A percentile compares a stretch with the other conserved stretches of the same genome.
Evolutionary conservation across 2,329 filamentous ascomycete species (phyloP).

Genomic region (Xylaria arbuscula): DNA sequence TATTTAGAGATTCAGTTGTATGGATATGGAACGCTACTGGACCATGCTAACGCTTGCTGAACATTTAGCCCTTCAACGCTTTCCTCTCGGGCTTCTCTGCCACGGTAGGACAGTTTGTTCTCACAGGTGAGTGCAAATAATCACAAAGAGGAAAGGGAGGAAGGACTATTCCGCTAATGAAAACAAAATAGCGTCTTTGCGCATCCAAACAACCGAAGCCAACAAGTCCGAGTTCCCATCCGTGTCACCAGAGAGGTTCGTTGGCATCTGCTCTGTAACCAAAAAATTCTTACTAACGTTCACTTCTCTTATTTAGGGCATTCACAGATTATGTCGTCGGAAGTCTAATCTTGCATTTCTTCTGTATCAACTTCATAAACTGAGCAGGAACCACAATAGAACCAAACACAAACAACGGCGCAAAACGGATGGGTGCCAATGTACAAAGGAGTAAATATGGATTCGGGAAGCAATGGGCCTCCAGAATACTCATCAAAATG

Average conservation of each 20-base stretch:
- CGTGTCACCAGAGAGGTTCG: slow-evolving; percentile 83
- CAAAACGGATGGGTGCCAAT: slow-evolving; percentile 23
- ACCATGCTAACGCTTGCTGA: slow-evolving; percentile 23
- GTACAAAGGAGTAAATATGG: slow-evolving; percentile 27
- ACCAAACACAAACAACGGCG: slow-evolving; percentile 16
- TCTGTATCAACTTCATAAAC: slow-evolving; percentile 99
- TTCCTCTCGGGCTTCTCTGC: slow-evolving; percentile 96
- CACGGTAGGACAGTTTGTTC: slow-evolving; percentile 96
- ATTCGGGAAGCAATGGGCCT: slow-evolving; percentile 4
- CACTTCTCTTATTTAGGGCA: slow-evolving; percentile 66
- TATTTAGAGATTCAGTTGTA: background rate
- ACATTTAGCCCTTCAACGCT: slow-evolving; percentile 90
- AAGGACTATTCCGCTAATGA: slow-evolving; percentile 35
- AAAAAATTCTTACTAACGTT: background rate
- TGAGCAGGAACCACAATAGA: slow-evolving; percentile 56
- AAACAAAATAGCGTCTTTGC: slow-evolving; percentile 69
- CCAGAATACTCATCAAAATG: slow-evolving; percentile 5
- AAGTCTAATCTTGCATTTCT: slow-evolving; percentile 96
- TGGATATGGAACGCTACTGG: background rate
- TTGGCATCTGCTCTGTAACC: background rate
- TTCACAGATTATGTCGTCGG: slow-evolving; percentile 97
- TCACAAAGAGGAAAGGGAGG: background rate
- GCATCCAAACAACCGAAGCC: slow-evolving; percentile 89
- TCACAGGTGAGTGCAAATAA: slow-evolving; percentile 71
- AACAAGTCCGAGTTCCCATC: slow-evolving; percentile 82